Conservation (phyloP, 805 yeast species). For the Nakazawaea molendinolei region DNA sequence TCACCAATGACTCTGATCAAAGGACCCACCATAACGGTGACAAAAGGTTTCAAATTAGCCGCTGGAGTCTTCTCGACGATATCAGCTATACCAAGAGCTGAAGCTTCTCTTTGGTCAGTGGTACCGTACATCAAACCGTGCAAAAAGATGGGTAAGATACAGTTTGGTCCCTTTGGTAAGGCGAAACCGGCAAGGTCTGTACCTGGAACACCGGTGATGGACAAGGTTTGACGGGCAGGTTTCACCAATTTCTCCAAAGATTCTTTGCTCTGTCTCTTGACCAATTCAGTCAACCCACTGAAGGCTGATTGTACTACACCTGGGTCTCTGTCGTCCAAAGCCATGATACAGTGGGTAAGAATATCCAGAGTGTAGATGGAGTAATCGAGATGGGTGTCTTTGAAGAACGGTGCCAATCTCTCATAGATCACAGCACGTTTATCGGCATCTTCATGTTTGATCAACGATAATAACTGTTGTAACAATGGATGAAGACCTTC, state of each 20-base stretch:
- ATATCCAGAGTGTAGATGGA: constrained; percentile 69
- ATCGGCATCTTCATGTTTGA: constrained; percentile 66
- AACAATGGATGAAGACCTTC: constrained; percentile 80
- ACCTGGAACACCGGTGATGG: constrained; percentile 53
- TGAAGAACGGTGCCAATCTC: constrained; percentile 69
- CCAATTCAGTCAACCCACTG: constrained; percentile 56
- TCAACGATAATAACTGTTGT: constrained; percentile 70
- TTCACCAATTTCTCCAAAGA: constrained; percentile 68
- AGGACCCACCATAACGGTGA: constrained; percentile 94
- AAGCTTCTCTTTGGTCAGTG: constrained; percentile 70
- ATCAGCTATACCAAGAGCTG: constrained; percentile 88
- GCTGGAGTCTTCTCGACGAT: constrained; percentile 82
- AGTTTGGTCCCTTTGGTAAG: constrained; percentile 77
- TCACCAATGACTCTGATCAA: constrained; percentile 97
- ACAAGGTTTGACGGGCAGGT: constrained; percentile 74
- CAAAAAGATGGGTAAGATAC: constrained; percentile 83
- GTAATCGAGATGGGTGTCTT: constrained; percentile 59
- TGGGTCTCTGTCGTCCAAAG: constrained; percentile 64
- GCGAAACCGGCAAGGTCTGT: constrained; percentile 69
- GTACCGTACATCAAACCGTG: constrained; percentile 96
- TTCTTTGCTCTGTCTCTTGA: constrained; percentile 69
- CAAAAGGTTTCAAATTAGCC: constrained; percentile 75
- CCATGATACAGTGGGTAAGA: constrained; percentile 59
- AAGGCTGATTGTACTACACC: constrained; percentile 60
- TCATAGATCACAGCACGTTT: constrained; percentile 59